These are phyloP conservation scores for Pestalotiopsis fici DNA, from an alignment of 2,329 filamentous ascomycete species.

Conservation along the genomic window DNA sequence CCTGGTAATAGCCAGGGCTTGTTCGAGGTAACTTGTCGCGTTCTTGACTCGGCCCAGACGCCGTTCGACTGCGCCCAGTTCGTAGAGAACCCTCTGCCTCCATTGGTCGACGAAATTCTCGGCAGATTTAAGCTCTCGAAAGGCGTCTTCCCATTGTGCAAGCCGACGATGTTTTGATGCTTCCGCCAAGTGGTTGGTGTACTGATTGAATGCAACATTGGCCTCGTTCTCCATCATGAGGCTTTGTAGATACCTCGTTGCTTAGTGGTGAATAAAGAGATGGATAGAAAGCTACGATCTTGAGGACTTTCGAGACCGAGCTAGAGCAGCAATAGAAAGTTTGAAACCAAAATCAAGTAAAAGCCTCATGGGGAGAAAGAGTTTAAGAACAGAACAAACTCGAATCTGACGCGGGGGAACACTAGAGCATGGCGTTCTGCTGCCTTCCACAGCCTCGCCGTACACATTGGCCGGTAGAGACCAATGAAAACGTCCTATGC, in stretches of 20 bases:
- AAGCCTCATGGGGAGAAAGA: too few relatives aligned
- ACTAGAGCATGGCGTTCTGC: too few relatives aligned
- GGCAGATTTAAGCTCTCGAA: not conserved
- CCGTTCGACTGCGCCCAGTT: not conserved
- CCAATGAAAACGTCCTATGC: too few relatives aligned
- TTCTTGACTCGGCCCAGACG: not conserved
- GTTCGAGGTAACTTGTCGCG: not conserved
- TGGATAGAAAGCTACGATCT: too few relatives aligned
- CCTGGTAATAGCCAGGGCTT: not conserved
- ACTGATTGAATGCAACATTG: not conserved
- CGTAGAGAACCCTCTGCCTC: not conserved
- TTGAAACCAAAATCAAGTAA: too few relatives aligned
- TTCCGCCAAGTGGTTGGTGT: not conserved
- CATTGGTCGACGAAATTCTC: not conserved
- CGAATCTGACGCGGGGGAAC: too few relatives aligned
- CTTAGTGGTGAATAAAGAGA: too few relatives aligned
- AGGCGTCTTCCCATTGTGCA: constrained; percentile 3
- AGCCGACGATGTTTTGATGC: not conserved
- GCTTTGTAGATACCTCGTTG: not conserved
- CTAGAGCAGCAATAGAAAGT: too few relatives aligned
- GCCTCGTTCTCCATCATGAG: not conserved
- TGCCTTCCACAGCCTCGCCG: too few relatives aligned
- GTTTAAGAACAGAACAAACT: too few relatives aligned
- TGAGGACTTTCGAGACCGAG: too few relatives aligned
- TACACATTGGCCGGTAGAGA: too few relatives aligned